A percentile compares a stretch with the other conserved stretches of the same genome.
Evolutionary conservation across 139 green algal genomes (phyloP).

Genomic region (Ulvella scutata): DNA sequence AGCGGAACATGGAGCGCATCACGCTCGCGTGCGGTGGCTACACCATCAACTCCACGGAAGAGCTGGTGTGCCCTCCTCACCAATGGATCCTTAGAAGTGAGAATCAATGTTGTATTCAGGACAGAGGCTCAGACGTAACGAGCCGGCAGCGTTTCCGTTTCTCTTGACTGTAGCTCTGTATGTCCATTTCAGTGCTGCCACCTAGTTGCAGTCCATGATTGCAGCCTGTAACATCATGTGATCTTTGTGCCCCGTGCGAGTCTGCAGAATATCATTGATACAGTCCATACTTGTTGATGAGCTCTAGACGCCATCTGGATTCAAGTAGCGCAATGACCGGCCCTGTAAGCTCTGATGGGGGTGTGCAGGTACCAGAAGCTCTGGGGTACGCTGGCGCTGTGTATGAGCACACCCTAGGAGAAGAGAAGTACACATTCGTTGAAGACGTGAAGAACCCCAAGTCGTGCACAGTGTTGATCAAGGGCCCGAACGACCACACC

Average conservation of each 20-base stretch:
- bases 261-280: no score
- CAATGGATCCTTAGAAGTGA: no score
- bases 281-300: no score
- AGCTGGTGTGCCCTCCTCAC: not conserved
- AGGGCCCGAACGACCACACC: constrained; percentile 90
- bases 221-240: no score
- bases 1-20: constrained; percentile 96
- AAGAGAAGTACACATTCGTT: constrained; percentile 99
- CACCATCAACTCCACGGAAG: constrained; percentile 36
- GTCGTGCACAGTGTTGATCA: constrained; percentile 95
- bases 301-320: no score
- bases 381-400: constrained; percentile 65
- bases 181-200: not conserved
- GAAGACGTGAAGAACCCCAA: constrained; percentile 79
- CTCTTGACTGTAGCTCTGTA: no score
- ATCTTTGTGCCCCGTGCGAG: no score
- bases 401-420: constrained; percentile 95
- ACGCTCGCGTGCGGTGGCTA: constrained; percentile 79
- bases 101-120: no score
- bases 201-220: not conserved
- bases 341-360: no score
- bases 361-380: constrained; percentile 33
- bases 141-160: no score
- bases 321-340: no score
- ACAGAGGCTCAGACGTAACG: not conserved